phyloP scores from a whole-genome alignment of 345 rosid genomes.

The Camelina neglecta region DNA sequence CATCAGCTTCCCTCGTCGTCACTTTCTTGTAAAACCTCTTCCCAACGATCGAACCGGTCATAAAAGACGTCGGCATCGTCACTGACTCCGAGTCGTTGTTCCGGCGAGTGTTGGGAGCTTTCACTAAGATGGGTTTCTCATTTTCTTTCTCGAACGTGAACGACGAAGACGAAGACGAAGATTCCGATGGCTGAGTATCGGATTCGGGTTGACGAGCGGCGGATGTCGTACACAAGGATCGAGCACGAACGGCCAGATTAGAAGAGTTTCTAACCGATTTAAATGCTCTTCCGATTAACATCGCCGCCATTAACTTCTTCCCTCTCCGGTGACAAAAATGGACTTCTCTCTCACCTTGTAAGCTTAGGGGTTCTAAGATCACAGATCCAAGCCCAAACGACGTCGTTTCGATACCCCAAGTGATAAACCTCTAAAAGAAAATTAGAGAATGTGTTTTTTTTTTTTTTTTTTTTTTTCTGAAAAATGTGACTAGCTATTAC shows the following conservation, averaged over 20 bases:
- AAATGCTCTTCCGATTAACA: slow-evolving; percentile 50
- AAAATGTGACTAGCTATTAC: too few species aligned
- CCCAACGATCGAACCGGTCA: slow-evolving; percentile 95
- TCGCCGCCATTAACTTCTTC: slow-evolving; percentile 38
- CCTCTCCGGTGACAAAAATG: slow-evolving; percentile 24
- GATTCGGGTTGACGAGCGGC: slow-evolving; percentile 46
- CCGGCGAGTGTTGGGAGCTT: slow-evolving; percentile 46
- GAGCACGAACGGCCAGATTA: slow-evolving; percentile 37
- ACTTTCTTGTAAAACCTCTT: slow-evolving; percentile 82
- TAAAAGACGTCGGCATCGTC: slow-evolving; percentile 85
- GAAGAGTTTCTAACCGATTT: slow-evolving; percentile 46
- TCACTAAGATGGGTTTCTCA: slow-evolving; percentile 53
- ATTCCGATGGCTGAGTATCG: slow-evolving; percentile 40
- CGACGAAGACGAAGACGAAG: slow-evolving; percentile 45
- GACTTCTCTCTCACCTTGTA: not conserved
- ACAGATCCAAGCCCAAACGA: slow-evolving; percentile 3
- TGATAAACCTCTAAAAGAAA: not conserved
- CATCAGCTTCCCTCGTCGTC: slow-evolving; percentile 83
- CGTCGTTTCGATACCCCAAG: not conserved
- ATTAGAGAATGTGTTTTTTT: too few species aligned
- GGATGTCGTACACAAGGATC: slow-evolving; percentile 52
- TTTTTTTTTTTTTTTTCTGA: too few species aligned
- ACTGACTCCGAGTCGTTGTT: slow-evolving; percentile 53
- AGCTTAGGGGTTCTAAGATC: slow-evolving; percentile 31
- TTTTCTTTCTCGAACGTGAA: slow-evolving; percentile 53